Evolutionary conservation across 345 rosid species (phyloP), one percentile per base, ranked within the genome.

Genomic region (Rhodamnia rubescens): DNA sequence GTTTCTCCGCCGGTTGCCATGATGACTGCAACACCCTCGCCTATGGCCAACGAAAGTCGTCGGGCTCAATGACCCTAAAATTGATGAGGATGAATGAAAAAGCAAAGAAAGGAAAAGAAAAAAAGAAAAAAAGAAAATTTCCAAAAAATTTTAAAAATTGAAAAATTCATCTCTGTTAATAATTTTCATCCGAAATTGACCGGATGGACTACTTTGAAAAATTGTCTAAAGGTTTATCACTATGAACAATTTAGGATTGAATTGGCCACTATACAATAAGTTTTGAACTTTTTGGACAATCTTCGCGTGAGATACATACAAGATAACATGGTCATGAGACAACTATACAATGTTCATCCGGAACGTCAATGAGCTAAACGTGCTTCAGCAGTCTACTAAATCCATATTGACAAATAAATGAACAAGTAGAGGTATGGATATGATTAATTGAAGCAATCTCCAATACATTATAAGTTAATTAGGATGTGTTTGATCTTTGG

Each of bases 131-230:
- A 5, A 12, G 26, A 40, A 40, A 40, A 40, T 2, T 40, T 40
- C 42, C 42, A 5, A 40, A 40, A 40, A 40, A 2, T 40, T 40
- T 40, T 40, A 40, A 40, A 40, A 40, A 40, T 40, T 40, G 42
- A 40, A 93, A 88, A 84, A 87, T n/a, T 3, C 0, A 0, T 69
- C 13, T 4, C 36, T 18, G 5, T 18, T 3, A 36, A 16, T 4
- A 1, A n/a, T 59, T 59, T n/a, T 0, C 1, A 0, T 1, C 8
- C 1, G n/a, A 59, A 59, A 12, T n/a, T 59, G 3, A n/a, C 0
- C 0, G 0, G 16, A 32, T 64, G 5, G 10, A 64, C 11, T 20
- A 2, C 2, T 32, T 18, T 64, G 10, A 2, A 9, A 64, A 61
- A 32, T 64, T 1, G 0, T 16, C 42, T 8, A 64, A 32, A 64